These are phyloP conservation scores for Pogostemon cablin DNA, from an alignment of 257 asterid genomes.

Conservation along the genomic window DNA sequence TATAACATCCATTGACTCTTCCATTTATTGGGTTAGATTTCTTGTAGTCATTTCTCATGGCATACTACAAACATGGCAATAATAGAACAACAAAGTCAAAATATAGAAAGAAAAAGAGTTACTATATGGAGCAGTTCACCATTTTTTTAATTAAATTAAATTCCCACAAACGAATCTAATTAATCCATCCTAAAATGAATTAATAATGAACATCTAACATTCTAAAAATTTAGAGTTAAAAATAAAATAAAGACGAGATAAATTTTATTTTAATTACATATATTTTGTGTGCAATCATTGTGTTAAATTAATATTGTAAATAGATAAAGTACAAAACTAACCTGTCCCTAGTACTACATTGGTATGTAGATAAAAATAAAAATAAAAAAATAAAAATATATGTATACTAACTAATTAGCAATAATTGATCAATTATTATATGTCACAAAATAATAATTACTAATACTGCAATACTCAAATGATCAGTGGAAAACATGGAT, in stretches of 20 bases:
- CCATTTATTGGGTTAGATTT: conserved; percentile 27
- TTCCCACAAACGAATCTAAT: conserved; percentile 10
- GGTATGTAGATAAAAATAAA: not conserved
- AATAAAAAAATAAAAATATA: not conserved
- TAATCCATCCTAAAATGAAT: not conserved
- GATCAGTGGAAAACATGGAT: conserved; percentile 29
- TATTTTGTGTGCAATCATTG: conserved; percentile 13
- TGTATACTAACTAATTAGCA: conserved; percentile 18
- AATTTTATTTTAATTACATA: too few species aligned
- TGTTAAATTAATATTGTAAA: not conserved
- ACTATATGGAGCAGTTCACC: not conserved
- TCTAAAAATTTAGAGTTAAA: conserved; percentile 16
- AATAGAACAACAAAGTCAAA: conserved; percentile 26
- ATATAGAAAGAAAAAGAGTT: not conserved
- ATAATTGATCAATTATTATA: conserved; percentile 45
- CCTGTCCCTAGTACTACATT: conserved; percentile 7
- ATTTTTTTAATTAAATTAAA: not conserved
- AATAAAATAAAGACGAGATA: not conserved
- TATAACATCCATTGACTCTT: conserved; percentile 19
- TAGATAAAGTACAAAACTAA: not conserved
- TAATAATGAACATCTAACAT: conserved; percentile 7
- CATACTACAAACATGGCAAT: conserved; percentile 32
- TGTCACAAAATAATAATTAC: conserved; percentile 28
- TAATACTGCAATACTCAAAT: conserved; percentile 29
- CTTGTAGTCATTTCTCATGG: conserved; percentile 30